These are phyloP conservation scores for Colletotrichum caudatum DNA, from an alignment of 2,329 filamentous ascomycete genomes.

Conservation along the genomic window DNA sequence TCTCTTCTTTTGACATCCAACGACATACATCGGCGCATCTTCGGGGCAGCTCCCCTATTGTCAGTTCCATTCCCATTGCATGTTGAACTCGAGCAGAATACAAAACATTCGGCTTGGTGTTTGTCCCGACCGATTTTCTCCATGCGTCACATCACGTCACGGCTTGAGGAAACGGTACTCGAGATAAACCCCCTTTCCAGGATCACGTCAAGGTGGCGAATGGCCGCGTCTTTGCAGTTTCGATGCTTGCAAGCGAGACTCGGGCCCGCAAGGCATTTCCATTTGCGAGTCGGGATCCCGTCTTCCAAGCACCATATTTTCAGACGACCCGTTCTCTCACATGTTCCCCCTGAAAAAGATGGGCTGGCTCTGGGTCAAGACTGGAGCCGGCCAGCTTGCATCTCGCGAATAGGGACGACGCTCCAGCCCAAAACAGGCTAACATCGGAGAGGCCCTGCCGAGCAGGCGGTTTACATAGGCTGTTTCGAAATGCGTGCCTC, in stretches of 20 bases:
- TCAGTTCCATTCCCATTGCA: neutral
- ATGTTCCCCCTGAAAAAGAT: neutral
- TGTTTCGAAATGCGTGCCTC: constrained; percentile 32
- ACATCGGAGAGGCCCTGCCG: constrained; percentile 12
- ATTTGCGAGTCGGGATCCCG: neutral
- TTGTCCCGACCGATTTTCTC: neutral
- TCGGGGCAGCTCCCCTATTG: neutral
- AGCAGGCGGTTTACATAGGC: constrained; percentile 13
- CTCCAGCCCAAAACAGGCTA: constrained; percentile 26
- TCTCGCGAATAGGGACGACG: constrained; percentile 18
- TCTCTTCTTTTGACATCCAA: constrained; percentile 22
- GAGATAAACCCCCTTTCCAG: neutral
- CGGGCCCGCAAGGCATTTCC: neutral
- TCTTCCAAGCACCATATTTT: constrained; percentile 19
- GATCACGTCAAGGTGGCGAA: neutral
- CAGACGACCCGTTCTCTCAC: constrained; percentile 1
- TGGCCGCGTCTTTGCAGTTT: neutral
- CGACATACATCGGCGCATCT: neutral
- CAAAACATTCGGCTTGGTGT: neutral
- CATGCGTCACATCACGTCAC: neutral
- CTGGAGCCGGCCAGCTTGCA: neutral
- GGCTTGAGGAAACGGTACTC: neutral
- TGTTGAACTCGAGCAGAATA: neutral
- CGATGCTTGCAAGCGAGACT: neutral
- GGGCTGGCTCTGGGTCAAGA: neutral